Evolutionary conservation across 768 basidiomycete genomes (phyloP), one percentile per base, ranked within the genome.

Genomic region (Pulveroboletus sp.): DNA sequence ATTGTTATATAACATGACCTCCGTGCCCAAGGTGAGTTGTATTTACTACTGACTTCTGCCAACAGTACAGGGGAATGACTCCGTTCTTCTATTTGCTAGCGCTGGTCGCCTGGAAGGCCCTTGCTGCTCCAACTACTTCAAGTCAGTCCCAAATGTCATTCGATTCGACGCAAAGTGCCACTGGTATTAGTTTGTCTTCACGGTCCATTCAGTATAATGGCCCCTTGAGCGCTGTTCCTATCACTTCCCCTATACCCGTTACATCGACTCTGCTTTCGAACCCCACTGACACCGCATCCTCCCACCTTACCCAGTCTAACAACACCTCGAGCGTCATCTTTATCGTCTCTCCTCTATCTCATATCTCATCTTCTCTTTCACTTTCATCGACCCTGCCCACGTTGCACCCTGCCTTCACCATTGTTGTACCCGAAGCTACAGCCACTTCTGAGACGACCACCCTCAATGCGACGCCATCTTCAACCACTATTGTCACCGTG

Each of bases 101-200:
- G 58, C 60, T 60, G 54, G 56, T 49, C 50, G 56, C 52, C 32
- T 31, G 9, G 24, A 42, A 27, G 9, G 40, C 39, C 1, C 18
- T 50, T 28, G 50, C 55, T 32, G 52, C 54, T 5, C 63, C 60
- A 27, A 38, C 51, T 12, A 43, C 41, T n/a, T 47, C 50, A 9
- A 52, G 32, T 32, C 55, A 35, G 43, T 3, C 43, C 7, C 45
- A 47, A 30, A 31, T 26, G 14, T 10, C 17, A 11, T 45, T 21
- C 21, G n/a, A 26, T 31, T 8, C 28, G n/a, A 28, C 37, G 26
- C 39, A 39, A 37, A 24, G 27, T 30, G 14, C 21, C 17, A 18
- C 45, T 15, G 32, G 15, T 12, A 26, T 35, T 0, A n/a, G 4
- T 39, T 32, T 38, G n/a, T 30, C 44, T 24, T 37, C 50, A 1